Percentiles rank a stretch among this genome's conserved stretches.
phyloP scores from a whole-genome alignment of 2,329 filamentous ascomycete species.

The Penicillium sp. region DNA sequence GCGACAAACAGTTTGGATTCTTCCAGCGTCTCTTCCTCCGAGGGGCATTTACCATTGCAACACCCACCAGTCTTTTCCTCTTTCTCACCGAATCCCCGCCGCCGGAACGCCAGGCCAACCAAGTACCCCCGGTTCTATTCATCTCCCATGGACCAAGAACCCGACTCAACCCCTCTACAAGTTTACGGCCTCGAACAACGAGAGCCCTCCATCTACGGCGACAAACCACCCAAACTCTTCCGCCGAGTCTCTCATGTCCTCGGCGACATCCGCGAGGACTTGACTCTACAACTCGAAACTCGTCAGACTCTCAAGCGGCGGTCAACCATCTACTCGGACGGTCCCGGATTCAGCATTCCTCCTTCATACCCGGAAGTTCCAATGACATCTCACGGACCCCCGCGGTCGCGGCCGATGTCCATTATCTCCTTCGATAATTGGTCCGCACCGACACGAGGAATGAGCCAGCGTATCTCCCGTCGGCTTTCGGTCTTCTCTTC shows the following conservation, averaged over 20 bases:
- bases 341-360: constrained; percentile 1
- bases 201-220: constrained; percentile 31
- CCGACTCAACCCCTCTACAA: constrained; percentile 32
- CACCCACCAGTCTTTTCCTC: constrained; percentile 25
- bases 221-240: constrained; percentile 28
- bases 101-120: constrained; percentile 15
- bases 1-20: constrained; percentile 29
- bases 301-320: constrained; percentile 26
- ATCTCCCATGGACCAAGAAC: constrained; percentile 30
- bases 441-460: constrained; percentile 18
- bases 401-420: constrained; percentile 26
- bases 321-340: constrained; percentile 24
- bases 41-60: constrained; percentile 27
- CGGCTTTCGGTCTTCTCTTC: constrained; percentile 26
- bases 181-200: constrained; percentile 36
- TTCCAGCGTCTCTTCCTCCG: constrained; percentile 29
- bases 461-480: constrained; percentile 28
- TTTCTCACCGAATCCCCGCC: constrained; percentile 21
- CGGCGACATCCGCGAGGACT: constrained; percentile 36
- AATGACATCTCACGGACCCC: constrained; percentile 14
- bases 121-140: constrained; percentile 36
- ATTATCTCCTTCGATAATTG: constrained; percentile 26
- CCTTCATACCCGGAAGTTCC: constrained; percentile 16
- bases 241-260: constrained; percentile 36
- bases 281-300: constrained; percentile 25